phyloP scores from a whole-genome alignment of 345 rosid genomes.

The Sisymbrium altissimum region DNA sequence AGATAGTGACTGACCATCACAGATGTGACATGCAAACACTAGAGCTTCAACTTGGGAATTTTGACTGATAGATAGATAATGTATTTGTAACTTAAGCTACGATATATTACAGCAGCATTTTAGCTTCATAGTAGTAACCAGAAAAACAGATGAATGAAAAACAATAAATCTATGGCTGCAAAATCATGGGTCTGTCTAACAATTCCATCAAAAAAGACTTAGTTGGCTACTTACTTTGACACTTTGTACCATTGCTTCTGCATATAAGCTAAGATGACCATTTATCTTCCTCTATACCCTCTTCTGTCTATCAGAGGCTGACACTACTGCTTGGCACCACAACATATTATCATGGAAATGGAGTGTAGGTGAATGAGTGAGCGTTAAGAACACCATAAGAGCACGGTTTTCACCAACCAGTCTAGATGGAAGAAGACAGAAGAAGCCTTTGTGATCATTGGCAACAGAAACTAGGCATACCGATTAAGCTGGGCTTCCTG shows the following conservation, averaged over 20 bases:
- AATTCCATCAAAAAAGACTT: constrained; percentile 1
- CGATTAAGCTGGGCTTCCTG: constrained; percentile 49
- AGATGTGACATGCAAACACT: constrained; percentile 11
- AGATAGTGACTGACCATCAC: neutral
- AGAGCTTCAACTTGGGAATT: neutral
- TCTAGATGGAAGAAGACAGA: constrained; percentile 18
- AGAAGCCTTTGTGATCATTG: constrained; percentile 8
- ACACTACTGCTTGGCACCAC: constrained; percentile 16
- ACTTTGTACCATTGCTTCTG: constrained; percentile 4
- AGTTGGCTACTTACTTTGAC: constrained; percentile 13
- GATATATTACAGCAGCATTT: constrained; percentile 6
- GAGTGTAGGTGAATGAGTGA: neutral
- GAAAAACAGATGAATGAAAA: neutral
- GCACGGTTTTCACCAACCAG: constrained; percentile 18
- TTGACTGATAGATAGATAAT: neutral
- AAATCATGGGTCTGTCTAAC: constrained; percentile 29
- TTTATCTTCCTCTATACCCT: neutral
- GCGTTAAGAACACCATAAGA: neutral
- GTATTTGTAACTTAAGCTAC: neutral
- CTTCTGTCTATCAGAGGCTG: constrained; percentile 12
- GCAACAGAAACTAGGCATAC: neutral
- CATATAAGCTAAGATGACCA: constrained; percentile 17
- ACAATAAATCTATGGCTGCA: constrained; percentile 16
- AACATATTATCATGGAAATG: constrained; percentile 2
- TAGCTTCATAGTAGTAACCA: neutral